Evolutionary conservation across 495 filamentous ascomycete species (phyloP).

Genomic region (Rhypophila decipiens): DNA sequence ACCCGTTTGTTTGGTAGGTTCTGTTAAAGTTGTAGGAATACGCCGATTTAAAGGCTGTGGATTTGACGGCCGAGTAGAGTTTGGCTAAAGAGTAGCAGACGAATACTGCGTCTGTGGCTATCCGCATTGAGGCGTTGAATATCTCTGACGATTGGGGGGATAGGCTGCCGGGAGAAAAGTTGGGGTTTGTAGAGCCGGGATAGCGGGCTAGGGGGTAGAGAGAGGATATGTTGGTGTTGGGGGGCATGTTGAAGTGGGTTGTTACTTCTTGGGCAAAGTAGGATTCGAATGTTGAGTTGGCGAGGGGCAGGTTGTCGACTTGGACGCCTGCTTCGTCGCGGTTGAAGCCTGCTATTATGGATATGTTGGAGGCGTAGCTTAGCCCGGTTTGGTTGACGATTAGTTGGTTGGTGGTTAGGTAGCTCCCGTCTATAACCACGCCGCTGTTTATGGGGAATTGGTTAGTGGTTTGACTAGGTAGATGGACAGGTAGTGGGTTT

Average conservation of each 20-base stretch:
- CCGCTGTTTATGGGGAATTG: constrained; percentile 7
- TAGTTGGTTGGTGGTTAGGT: constrained; percentile 22
- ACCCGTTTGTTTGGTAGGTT: constrained; percentile 36
- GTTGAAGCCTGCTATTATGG: constrained; percentile 32
- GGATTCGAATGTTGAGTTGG: constrained; percentile 9
- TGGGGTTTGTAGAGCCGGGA: constrained; percentile 2
- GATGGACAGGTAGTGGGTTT: not conserved
- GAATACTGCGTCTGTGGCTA: constrained; percentile 33
- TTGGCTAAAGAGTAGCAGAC: constrained; percentile 32
- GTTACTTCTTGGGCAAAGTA: constrained; percentile 13
- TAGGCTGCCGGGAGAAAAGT: not conserved
- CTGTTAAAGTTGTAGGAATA: constrained; percentile 40
- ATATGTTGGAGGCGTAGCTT: constrained; percentile 14
- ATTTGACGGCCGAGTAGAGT: constrained; percentile 21
- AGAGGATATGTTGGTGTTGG: constrained; percentile 9
- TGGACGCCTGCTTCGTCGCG: constrained; percentile 36
- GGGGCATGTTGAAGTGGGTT: constrained; percentile 14
- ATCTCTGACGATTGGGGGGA: constrained; percentile 8
- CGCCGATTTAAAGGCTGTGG: constrained; percentile 20
- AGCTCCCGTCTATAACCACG: constrained; percentile 31
- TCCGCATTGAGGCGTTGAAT: constrained; percentile 18
- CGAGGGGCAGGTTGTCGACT: constrained; percentile 17
- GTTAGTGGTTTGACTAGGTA: not conserved
- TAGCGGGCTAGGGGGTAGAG: constrained; percentile 17
- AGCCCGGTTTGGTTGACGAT: constrained; percentile 16